These are phyloP conservation scores for Pecoramyces ruminantium DNA, from an alignment of 192 early-diverging fungal genomes.

Conservation along the genomic window DNA sequence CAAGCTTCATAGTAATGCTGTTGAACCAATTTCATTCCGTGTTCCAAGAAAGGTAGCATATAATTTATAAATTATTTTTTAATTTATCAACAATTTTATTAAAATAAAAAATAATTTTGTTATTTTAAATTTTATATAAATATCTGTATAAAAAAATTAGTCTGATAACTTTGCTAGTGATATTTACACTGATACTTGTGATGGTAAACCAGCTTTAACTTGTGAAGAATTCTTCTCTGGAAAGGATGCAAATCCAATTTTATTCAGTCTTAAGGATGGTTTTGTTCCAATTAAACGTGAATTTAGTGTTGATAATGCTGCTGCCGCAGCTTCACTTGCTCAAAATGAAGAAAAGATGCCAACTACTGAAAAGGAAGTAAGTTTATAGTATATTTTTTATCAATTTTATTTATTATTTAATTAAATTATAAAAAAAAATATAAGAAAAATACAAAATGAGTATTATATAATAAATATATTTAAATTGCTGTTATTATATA, in stretches of 20 bases:
- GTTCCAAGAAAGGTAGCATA: slow-evolving; percentile 91
- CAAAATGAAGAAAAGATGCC: neutral
- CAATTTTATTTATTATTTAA: too few species aligned
- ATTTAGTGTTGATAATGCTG: neutral
- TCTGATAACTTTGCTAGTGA: slow-evolving; percentile 93
- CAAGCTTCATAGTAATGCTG: slow-evolving; percentile 73
- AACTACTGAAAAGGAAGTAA: neutral
- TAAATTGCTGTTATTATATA: too few species aligned
- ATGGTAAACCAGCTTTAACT: slow-evolving; percentile 68
- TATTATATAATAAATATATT: too few species aligned
- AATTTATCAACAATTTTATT: too few species aligned
- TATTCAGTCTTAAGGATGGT: slow-evolving; percentile 48
- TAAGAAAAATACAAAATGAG: too few species aligned
- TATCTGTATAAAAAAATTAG: too few species aligned
- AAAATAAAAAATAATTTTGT: too few species aligned
- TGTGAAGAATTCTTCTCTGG: slow-evolving; percentile 85
- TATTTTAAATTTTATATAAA: too few species aligned
- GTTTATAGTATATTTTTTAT: too few species aligned
- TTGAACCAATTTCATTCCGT: slow-evolving; percentile 93
- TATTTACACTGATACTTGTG: slow-evolving; percentile 72
- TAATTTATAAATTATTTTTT: too few species aligned
- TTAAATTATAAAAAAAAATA: too few species aligned
- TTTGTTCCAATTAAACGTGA: slow-evolving; percentile 17
- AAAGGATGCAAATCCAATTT: slow-evolving; percentile 62
- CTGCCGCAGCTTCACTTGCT: neutral